Evolutionary conservation across 805 yeast species (phyloP).

Genomic region (Saturnispora kantuleensis): DNA sequence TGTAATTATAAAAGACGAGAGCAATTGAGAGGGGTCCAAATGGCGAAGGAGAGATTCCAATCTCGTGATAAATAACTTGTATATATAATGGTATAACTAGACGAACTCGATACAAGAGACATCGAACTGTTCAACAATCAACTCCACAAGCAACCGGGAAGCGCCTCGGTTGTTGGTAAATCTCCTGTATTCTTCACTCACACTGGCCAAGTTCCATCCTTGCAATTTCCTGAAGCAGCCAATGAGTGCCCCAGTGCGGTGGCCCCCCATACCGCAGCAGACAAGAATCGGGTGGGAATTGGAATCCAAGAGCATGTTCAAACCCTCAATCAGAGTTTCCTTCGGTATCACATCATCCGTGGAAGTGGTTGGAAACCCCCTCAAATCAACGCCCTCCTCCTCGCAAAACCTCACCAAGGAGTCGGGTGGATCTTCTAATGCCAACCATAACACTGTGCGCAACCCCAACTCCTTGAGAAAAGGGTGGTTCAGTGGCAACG

Average conservation of each 20-base stretch:
- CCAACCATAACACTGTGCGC: slow-evolving; percentile 84
- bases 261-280: slow-evolving; percentile 98
- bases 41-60: slow-evolving; percentile 44
- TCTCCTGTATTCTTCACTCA: slow-evolving; percentile 87
- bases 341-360: not conserved
- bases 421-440: slow-evolving; percentile 92
- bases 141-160: slow-evolving; percentile 71
- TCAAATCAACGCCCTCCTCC: slow-evolving; percentile 58
- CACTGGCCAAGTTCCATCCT: slow-evolving; percentile 95
- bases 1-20: slow-evolving; percentile 60
- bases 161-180: slow-evolving; percentile 93
- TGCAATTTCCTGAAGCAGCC: slow-evolving; percentile 89
- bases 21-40: not conserved
- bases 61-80: slow-evolving; percentile 12
- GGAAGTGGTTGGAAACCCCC: slow-evolving; percentile 51
- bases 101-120: slow-evolving; percentile 33
- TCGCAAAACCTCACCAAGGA: slow-evolving; percentile 76
- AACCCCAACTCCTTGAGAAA: slow-evolving; percentile 67
- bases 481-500: slow-evolving; percentile 85
- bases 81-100: not conserved
- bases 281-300: slow-evolving; percentile 78
- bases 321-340: slow-evolving; percentile 35
- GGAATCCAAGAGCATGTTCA: slow-evolving; percentile 63
- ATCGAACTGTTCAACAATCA: slow-evolving; percentile 70
- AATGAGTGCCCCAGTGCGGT: slow-evolving; percentile 91